phyloP scores from a whole-genome alignment of 352 stramenopile species.

The Globisporangium nodosum region DNA sequence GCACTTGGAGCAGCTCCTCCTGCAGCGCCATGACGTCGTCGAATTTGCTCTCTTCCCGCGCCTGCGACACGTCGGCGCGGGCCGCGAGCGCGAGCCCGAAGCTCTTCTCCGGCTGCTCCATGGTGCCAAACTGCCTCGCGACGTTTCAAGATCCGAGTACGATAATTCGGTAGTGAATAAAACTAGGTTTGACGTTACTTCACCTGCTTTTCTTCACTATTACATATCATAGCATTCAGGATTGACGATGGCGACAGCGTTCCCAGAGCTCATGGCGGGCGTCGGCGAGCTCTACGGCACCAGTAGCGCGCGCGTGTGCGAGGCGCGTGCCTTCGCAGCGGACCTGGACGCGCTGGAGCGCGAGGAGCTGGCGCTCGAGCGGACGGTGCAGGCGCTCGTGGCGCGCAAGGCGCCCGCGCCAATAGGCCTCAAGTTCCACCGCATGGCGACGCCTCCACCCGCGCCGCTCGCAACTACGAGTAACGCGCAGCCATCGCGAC shows the following conservation, averaged over 20 bases:
- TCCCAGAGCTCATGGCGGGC: constrained; percentile 34
- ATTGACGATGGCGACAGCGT: constrained; percentile 5
- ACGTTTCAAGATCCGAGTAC: constrained; percentile 3
- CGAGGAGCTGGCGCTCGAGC: constrained; percentile 50
- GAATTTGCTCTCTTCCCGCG: constrained; percentile 41
- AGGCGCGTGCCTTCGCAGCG: constrained; percentile 33
- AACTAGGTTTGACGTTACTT: not conserved
- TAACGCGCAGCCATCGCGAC: too few species aligned
- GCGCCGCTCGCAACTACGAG: too few species aligned
- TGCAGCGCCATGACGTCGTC: constrained; percentile 54
- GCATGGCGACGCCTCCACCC: not conserved
- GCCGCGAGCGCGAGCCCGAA: constrained; percentile 19
- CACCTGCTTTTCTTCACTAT: not conserved
- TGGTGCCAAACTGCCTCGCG: not conserved
- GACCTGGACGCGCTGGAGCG: constrained; percentile 54
- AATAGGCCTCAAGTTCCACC: constrained; percentile 60
- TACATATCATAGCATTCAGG: too few species aligned
- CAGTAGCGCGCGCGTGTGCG: constrained; percentile 38
- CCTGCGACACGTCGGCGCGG: constrained; percentile 13
- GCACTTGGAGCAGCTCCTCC: constrained; percentile 44
- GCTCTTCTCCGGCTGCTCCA: constrained; percentile 19
- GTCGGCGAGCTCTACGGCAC: constrained; percentile 59
- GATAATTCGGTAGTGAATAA: not conserved
- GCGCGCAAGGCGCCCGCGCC: constrained; percentile 38
- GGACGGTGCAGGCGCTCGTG: constrained; percentile 43